phyloP scores from a whole-genome alignment of 2,329 filamentous ascomycete species.

The Davidsoniella neocaledoniae region DNA sequence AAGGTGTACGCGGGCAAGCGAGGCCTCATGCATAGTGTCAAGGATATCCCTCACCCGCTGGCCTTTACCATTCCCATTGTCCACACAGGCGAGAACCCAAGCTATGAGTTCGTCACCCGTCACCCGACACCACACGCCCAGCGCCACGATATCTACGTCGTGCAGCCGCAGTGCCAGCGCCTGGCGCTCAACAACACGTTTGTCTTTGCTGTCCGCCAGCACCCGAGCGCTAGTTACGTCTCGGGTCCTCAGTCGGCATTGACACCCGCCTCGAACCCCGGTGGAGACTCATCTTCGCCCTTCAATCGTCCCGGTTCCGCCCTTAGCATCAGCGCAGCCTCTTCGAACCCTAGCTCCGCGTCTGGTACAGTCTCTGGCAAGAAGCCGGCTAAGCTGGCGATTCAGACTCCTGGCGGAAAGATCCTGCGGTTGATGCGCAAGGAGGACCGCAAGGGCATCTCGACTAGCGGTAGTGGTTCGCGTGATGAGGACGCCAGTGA shows the following conservation, averaged over 20 bases:
- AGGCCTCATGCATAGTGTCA: slow-evolving; percentile 93
- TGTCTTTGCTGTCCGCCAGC: slow-evolving; percentile 88
- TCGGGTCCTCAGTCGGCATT: slow-evolving; percentile 20
- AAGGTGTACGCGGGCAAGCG: slow-evolving; percentile 90
- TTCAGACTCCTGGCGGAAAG: slow-evolving; percentile 87
- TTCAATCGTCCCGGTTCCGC: slow-evolving; percentile 44
- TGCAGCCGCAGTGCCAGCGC: slow-evolving; percentile 80
- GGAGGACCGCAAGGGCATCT: slow-evolving; percentile 45
- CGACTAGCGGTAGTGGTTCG: slow-evolving; percentile 21
- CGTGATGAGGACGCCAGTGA: slow-evolving; percentile 43
- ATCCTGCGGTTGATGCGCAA: slow-evolving; percentile 78
- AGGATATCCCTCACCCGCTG: slow-evolving; percentile 84
- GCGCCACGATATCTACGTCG: slow-evolving; percentile 89
- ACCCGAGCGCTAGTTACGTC: slow-evolving; percentile 43
- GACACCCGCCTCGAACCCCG: slow-evolving; percentile 31
- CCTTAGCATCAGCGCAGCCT: slow-evolving; percentile 46
- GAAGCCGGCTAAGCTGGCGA: slow-evolving; percentile 90
- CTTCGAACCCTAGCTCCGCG: slow-evolving; percentile 38
- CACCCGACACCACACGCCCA: slow-evolving; percentile 97
- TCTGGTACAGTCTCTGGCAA: slow-evolving; percentile 38
- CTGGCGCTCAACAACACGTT: slow-evolving; percentile 94
- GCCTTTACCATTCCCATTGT: slow-evolving; percentile 80
- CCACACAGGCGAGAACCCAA: slow-evolving; percentile 81
- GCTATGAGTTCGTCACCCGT: slow-evolving; percentile 80
- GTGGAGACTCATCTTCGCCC: slow-evolving; percentile 39